Evolutionary conservation across 495 filamentous ascomycete species (phyloP), one percentile per base, ranked within the genome.

Genomic region (Aspergillus bertholletiae): DNA sequence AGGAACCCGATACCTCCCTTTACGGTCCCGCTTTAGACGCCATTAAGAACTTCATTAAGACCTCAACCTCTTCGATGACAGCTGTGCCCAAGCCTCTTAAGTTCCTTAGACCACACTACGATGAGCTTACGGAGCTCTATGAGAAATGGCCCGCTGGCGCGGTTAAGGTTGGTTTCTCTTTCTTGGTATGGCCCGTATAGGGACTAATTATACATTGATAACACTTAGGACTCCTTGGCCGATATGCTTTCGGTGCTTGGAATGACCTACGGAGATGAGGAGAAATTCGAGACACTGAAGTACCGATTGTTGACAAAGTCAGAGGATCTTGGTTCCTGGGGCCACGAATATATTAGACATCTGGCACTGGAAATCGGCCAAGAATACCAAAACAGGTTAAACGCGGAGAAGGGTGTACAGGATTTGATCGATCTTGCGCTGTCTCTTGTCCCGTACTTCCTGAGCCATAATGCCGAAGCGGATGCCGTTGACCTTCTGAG

Each of bases 181-280:
- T 30, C 8, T 28, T 20, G 15, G n/a, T 9, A 32, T 53, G 11
- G 39, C 18, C 20, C 9, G 23, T 43, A 51, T 18, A 22, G 20
- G 18, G 15, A 26, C 8, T 13, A 40, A 53, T 57, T 3, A 54
- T n/a, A 7, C 28, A 45, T 54, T 64, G 49, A 57, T 28, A 51
- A 35, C 21, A 43, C 43, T 11, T 54, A 88, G 84, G 82, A 86
- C 61, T 89, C 89, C 7, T 75, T 99, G 54, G 95, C 94, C 35
- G 95, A 99, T 76, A 92, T 94, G 62, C 78, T 99, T 15, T 97
- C 94, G 6, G 93, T 99, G 20, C 88, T 99, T 51, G 94, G 94
- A 57, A 99, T 99, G 94, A 99, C 95, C 35, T 96, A 92, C 71
- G 94, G 93, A 49, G 94, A 97, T 60, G 95, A 97, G 71, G 88